Evolutionary conservation across 148 eudicot species (phyloP).

Genomic region (Fagopyrum homotropicum): DNA sequence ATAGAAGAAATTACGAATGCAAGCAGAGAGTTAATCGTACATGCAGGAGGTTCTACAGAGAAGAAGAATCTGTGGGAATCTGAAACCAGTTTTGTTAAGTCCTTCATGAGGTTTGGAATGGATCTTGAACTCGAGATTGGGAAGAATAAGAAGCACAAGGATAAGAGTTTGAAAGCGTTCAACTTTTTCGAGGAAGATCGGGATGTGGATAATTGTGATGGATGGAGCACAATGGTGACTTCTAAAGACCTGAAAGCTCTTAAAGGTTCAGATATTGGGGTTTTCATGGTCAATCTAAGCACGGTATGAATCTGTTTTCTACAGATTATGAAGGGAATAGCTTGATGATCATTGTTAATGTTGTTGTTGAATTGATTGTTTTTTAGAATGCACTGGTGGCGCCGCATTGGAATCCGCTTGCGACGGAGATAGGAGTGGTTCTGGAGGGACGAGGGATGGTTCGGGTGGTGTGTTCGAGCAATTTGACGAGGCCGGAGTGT

Average conservation of each 20-base stretch:
- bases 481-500: constrained; percentile 32
- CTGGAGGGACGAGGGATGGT: constrained; percentile 74
- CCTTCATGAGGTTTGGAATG: background rate
- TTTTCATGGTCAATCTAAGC: constrained; percentile 73
- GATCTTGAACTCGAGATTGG: background rate
- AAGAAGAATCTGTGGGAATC: background rate
- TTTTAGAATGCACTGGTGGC: constrained; percentile 86
- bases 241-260: constrained; percentile 38
- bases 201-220: constrained; percentile 62
- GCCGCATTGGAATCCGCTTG: constrained; percentile 87
- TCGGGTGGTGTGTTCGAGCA: constrained; percentile 51
- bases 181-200: constrained; percentile 52
- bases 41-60: constrained; percentile 22
- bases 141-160: constrained; percentile 38
- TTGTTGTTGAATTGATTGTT: background rate
- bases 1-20: constrained; percentile 47
- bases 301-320: constrained; percentile 20
- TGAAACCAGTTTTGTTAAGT: background rate
- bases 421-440: constrained; percentile 57
- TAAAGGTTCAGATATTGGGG: constrained; percentile 42
- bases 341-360: background rate
- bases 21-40: constrained; percentile 35
- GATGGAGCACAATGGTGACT: constrained; percentile 62
- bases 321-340: background rate
- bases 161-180: constrained; percentile 25